A percentile compares a stretch with the other conserved stretches of the same genome.
These are phyloP conservation scores for Camellia oleifera DNA, from an alignment of 179 eudicot species.

Conservation along the genomic window DNA sequence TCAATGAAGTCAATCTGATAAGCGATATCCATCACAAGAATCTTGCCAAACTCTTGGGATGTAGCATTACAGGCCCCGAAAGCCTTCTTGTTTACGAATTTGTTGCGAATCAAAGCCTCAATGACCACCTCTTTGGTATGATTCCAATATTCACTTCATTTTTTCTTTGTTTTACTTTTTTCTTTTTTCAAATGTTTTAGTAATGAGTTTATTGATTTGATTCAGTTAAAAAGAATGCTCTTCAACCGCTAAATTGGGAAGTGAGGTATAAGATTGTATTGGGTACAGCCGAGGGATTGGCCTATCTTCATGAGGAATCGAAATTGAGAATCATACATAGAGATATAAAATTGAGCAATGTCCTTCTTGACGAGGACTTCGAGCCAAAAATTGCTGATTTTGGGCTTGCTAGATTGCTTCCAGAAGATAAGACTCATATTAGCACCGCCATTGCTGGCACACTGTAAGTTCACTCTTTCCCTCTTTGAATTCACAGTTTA, in stretches of 20 bases:
- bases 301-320: constrained; percentile 53
- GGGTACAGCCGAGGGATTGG: constrained; percentile 54
- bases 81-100: constrained; percentile 50
- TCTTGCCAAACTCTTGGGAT: too few relatives aligned
- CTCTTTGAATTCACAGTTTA: too few relatives aligned
- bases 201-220: background rate
- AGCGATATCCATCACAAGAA: too few relatives aligned
- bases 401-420: constrained; percentile 47
- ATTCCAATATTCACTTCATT: constrained; percentile 1
- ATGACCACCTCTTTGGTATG: constrained; percentile 41
- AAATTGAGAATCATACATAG: constrained; percentile 49
- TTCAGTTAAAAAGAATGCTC: constrained; percentile 29
- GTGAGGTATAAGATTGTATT: constrained; percentile 37
- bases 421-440: constrained; percentile 45
- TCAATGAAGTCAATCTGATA: too few relatives aligned
- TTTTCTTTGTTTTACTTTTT: too few relatives aligned
- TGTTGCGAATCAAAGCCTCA: constrained; percentile 43
- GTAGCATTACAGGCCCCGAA: too few relatives aligned
- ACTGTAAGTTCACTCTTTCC: constrained; percentile 29
- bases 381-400: constrained; percentile 58
- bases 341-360: constrained; percentile 54
- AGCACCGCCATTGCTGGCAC: constrained; percentile 65
- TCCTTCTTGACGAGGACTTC: constrained; percentile 44
- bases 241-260: constrained; percentile 31
- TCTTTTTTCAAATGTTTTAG: too few relatives aligned